Base-by-base conservation (phyloP, 176 grass and related monocot genomes). In the Triticum timopheevii region DNA sequence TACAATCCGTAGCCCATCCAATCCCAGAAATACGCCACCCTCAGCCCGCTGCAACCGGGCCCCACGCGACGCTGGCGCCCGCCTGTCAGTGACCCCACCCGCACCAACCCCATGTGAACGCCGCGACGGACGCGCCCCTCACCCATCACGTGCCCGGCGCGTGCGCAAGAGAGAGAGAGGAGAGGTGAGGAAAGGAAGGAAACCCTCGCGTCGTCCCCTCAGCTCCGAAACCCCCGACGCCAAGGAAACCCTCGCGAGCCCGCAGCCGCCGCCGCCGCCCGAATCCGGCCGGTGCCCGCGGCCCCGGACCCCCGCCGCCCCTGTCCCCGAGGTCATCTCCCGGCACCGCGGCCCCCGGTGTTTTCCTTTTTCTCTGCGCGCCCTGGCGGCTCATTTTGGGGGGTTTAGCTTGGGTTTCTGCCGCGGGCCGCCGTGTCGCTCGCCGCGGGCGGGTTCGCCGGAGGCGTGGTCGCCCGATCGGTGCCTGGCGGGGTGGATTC, bases 221-320 rank as follows among this genome's bases (percentile, higher is more conserved):
- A 62, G 85, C 85, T 85, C 84, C 77, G 86, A 87, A 91, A 84
- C 76, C 76, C 89, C 82, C 63, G 77, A 81, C 77, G 64, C 77
- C 61, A 88, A 88, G 90, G 24, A 70, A 81, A 86, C 85, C 85
- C 82, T 87, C 50, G 70, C 72, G 84, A 71, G 33, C 74, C 23
- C 84, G 33, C 15, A 54, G 9, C 74, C 58, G 13, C 54, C 77
- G 38, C 90, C 68, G 77, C 90, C 90, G 62, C 82, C 1, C 82
- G 71, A 88, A 85, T 82, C 86, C 40, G 63, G 13, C 73, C 73
- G 19, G 54, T 13, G 20, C 54, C 15, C 10, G 44, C 31, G 24
- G 54, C 2, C 16, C 56, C 25, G 33, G n/a, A 0, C 63, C 38
- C 50, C 52, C 11, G 8, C 7, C 24, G 71, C 34, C 27, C 78